Conservation (phyloP, 2,329 filamentous ascomycete genomes). For the Thelonectria olida region DNA sequence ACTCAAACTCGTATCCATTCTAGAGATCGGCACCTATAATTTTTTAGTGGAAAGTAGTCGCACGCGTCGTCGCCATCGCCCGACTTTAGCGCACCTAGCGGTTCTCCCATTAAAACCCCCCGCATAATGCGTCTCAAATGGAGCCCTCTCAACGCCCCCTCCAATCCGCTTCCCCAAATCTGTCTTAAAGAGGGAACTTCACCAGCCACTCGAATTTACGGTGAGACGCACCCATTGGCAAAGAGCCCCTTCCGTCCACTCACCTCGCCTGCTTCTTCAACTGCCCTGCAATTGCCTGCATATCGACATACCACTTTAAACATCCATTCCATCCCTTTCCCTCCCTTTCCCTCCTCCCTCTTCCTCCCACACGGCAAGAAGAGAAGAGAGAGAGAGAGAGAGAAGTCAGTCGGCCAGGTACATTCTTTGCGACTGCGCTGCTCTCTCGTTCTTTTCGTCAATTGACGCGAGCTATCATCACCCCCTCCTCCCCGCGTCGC, state of each 20-base stretch:
- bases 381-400: conserved; percentile 3
- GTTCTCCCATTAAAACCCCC: neutral
- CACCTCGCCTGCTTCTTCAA: conserved; percentile 1
- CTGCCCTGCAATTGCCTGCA: conserved; percentile 21
- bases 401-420: neutral
- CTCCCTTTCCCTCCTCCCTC: neutral
- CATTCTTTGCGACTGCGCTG: neutral
- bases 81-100: neutral
- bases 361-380: neutral
- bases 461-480: neutral
- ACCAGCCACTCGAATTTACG: conserved; percentile 46
- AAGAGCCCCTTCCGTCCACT: conserved; percentile 9
- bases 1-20: neutral
- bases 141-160: neutral
- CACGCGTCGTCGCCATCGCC: neutral
- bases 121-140: neutral
- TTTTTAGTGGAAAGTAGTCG: neutral
- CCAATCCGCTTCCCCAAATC: neutral
- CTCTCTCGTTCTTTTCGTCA: neutral
- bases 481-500: neutral
- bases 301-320: conserved; percentile 13
- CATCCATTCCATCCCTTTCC: neutral
- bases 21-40: neutral
- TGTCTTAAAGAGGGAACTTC: neutral
- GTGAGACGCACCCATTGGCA: conserved; percentile 23